phyloP scores from a whole-genome alignment of 2,329 filamentous ascomycete genomes.

The Myriangium duriaei region DNA sequence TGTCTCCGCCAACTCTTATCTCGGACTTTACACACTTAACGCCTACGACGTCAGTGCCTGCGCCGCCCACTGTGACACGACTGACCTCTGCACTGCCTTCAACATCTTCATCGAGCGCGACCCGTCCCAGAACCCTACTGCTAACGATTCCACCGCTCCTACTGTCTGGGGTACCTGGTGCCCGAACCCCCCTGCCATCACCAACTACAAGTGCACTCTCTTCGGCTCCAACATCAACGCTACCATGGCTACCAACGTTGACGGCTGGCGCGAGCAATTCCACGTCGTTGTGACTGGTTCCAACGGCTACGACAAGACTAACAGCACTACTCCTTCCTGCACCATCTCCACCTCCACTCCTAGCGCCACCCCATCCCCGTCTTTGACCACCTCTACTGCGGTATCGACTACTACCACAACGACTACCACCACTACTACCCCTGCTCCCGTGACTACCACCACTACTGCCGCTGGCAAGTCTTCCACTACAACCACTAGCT shows the following conservation, averaged over 20 bases:
- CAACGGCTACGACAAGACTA: conserved; percentile 20
- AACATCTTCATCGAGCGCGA: conserved; percentile 26
- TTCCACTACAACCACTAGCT: background rate
- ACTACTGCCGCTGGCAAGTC: background rate
- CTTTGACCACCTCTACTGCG: background rate
- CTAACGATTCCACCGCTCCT: conserved; percentile 15
- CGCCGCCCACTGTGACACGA: conserved; percentile 21
- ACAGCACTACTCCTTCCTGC: conserved; percentile 11
- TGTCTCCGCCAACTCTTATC: conserved; percentile 20
- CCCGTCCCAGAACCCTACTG: conserved; percentile 21
- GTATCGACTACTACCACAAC: conserved; percentile 4
- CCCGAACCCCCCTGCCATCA: conserved; percentile 25
- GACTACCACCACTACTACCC: background rate
- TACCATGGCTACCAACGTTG: conserved; percentile 18
- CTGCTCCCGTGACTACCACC: conserved; percentile 1
- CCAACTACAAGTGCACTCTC: conserved; percentile 29
- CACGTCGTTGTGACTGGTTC: conserved; percentile 19
- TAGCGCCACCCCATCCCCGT: background rate
- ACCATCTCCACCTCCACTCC: conserved; percentile 1
- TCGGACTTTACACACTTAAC: conserved; percentile 20
- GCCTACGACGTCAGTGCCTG: conserved; percentile 21
- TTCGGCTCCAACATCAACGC: conserved; percentile 25
- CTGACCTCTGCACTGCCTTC: conserved; percentile 22
- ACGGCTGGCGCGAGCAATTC: conserved; percentile 18
- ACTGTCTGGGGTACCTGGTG: conserved; percentile 20